phyloP scores from a whole-genome alignment of 352 stramenopile species.

The Globisporangium spinosum region DNA sequence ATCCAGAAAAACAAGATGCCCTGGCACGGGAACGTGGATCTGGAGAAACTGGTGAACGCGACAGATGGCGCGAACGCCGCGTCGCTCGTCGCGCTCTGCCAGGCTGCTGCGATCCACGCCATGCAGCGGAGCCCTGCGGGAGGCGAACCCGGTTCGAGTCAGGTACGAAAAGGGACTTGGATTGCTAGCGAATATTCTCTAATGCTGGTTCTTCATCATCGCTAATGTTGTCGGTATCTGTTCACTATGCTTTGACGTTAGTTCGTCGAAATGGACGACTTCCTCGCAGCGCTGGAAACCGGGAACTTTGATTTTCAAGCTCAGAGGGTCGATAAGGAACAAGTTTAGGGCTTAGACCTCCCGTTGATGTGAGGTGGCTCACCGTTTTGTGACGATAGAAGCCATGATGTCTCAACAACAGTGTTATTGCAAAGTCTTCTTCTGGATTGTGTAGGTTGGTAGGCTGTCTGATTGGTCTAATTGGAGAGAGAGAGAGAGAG shows the following conservation, averaged over 20 bases:
- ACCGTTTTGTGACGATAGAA: neutral
- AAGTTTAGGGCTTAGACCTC: neutral
- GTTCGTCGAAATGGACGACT: constrained; percentile 45
- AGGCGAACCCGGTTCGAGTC: constrained; percentile 26
- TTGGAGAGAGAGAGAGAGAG: neutral
- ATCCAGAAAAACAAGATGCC: constrained; percentile 69
- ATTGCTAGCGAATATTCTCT: too few relatives aligned
- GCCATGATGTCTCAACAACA: neutral
- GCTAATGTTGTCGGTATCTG: neutral
- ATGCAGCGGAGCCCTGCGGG: constrained; percentile 50
- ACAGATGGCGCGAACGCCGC: constrained; percentile 69
- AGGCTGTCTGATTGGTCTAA: neutral
- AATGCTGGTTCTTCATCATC: too few relatives aligned
- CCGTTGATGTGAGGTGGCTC: too few relatives aligned
- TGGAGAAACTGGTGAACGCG: constrained; percentile 41
- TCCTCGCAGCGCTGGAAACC: constrained; percentile 33
- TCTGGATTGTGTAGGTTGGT: neutral
- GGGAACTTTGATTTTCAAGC: constrained; percentile 39
- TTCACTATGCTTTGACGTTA: neutral
- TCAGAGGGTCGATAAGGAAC: constrained; percentile 11
- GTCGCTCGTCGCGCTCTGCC: constrained; percentile 69
- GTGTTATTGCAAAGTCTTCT: neutral
- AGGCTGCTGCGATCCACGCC: constrained; percentile 61
- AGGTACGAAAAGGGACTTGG: neutral
- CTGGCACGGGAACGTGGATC: constrained; percentile 51